A percentile compares a stretch with the other conserved stretches of the same genome.
Evolutionary conservation across 2,329 filamentous ascomycete genomes (phyloP).

Genomic region (Pleomassaria siparia): DNA sequence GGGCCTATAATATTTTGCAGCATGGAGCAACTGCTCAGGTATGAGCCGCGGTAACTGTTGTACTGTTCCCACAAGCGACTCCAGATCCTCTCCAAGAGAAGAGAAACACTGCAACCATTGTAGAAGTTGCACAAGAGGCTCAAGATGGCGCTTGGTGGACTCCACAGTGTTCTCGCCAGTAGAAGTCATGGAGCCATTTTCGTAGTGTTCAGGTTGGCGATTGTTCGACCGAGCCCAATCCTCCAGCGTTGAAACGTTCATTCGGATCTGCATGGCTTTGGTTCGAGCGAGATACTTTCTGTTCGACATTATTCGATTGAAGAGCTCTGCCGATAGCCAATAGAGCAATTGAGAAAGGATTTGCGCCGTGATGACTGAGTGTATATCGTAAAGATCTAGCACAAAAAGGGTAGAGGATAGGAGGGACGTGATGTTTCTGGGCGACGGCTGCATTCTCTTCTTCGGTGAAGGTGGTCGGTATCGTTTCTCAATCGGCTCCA

Average conservation of each 20-base stretch:
- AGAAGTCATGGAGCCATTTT: constrained; percentile 82
- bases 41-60: constrained; percentile 84
- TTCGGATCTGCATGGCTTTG: constrained; percentile 99
- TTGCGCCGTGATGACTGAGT: constrained; percentile 92
- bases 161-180: constrained; percentile 88
- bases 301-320: constrained; percentile 97
- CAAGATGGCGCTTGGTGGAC: constrained; percentile 78
- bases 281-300: constrained; percentile 91
- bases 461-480: constrained; percentile 93
- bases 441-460: constrained; percentile 85
- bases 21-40: constrained; percentile 85
- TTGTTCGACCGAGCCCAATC: constrained; percentile 96
- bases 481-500: constrained; percentile 86
- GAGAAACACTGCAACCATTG: constrained; percentile 99
- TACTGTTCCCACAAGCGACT: constrained; percentile 83
- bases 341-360: constrained; percentile 91
- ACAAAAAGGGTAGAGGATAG: constrained; percentile 96
- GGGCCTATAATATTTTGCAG: constrained; percentile 87
- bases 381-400: constrained; percentile 96
- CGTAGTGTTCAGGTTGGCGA: constrained; percentile 90
- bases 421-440: constrained; percentile 91
- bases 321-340: constrained; percentile 94
- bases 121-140: constrained; percentile 86
- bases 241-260: constrained; percentile 94
- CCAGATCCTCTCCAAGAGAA: constrained; percentile 84